Percentiles rank a stretch among this genome's conserved stretches.
Evolutionary conservation across 169 alveolate genomes (phyloP).

Genomic region (Eimeria sp.): DNA sequence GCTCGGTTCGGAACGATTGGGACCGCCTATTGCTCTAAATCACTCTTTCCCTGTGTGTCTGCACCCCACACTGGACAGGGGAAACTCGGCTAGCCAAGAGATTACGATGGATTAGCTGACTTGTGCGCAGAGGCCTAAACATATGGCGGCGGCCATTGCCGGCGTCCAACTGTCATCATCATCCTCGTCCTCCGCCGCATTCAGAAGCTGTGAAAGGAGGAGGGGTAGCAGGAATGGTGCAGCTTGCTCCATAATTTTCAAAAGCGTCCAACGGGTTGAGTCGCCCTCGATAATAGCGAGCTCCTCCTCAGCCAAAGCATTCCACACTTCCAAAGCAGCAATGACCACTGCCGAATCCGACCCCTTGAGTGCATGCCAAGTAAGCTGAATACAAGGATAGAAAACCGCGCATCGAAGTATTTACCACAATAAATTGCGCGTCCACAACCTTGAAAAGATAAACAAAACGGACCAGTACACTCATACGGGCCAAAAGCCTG

Average conservation of each 20-base stretch:
- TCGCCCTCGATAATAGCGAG: conserved; percentile 68
- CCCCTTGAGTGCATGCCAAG: conserved; percentile 78
- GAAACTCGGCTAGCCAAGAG: conserved; percentile 90
- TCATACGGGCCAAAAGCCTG: neutral
- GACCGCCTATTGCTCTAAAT: neutral
- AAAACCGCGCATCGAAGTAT: neutral
- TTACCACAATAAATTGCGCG: neutral
- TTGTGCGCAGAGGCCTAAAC: conserved; percentile 95
- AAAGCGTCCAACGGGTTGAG: conserved; percentile 21
- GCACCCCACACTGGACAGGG: conserved; percentile 85
- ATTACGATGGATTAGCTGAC: conserved; percentile 91
- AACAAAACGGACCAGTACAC: neutral
- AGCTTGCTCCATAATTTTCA: conserved; percentile 80
- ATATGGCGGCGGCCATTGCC: conserved; percentile 96
- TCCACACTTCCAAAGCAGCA: conserved; percentile 85
- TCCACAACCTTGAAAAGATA: neutral
- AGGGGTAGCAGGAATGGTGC: conserved; percentile 84
- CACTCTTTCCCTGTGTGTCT: neutral
- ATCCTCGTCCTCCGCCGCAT: conserved; percentile 81
- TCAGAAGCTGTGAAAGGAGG: conserved; percentile 75
- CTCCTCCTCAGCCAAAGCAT: conserved; percentile 82
- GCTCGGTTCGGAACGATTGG: neutral
- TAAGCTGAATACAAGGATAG: conserved; percentile 30
- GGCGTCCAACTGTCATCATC: conserved; percentile 95
- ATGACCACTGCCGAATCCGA: conserved; percentile 78